phyloP scores from a whole-genome alignment of 1,284 basidiomycete species.

The Pterulicium gracile region DNA sequence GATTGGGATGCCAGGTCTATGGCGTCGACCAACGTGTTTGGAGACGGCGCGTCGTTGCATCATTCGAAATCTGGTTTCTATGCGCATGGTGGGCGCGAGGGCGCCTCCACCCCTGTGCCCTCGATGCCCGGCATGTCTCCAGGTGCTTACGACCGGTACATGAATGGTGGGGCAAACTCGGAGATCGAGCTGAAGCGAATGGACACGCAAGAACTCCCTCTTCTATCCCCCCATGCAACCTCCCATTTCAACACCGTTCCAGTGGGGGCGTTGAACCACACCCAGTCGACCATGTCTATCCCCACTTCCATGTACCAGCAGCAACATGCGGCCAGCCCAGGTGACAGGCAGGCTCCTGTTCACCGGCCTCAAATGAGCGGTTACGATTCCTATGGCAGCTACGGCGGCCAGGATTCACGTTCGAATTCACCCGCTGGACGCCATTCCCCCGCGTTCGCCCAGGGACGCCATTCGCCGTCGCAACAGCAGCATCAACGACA shows the following conservation, averaged over 20 bases:
- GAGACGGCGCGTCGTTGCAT: constrained; percentile 26
- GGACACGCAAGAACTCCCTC: constrained; percentile 43
- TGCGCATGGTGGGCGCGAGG: constrained; percentile 20
- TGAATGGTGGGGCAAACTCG: constrained; percentile 29
- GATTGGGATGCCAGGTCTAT: constrained; percentile 74
- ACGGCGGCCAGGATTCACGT: too few relatives aligned
- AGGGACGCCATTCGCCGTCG: background rate
- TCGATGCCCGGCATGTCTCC: constrained; percentile 18
- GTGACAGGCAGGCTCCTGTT: background rate
- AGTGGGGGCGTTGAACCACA: background rate
- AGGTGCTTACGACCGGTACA: constrained; percentile 44
- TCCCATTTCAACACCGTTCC: background rate
- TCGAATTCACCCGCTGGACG: too few relatives aligned
- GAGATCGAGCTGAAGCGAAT: constrained; percentile 50
- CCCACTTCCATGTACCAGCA: background rate
- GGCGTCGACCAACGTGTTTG: constrained; percentile 45
- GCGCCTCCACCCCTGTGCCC: constrained; percentile 11
- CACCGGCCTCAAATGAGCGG: background rate
- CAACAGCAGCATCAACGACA: too few relatives aligned
- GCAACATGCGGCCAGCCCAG: background rate
- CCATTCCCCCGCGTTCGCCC: background rate
- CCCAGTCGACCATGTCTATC: background rate
- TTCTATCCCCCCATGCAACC: constrained; percentile 26
- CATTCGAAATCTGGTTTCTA: constrained; percentile 33
- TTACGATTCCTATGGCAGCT: background rate